These are phyloP conservation scores for Parachlorella kessleri DNA, from an alignment of 139 green algal genomes.

Conservation along the genomic window DNA sequence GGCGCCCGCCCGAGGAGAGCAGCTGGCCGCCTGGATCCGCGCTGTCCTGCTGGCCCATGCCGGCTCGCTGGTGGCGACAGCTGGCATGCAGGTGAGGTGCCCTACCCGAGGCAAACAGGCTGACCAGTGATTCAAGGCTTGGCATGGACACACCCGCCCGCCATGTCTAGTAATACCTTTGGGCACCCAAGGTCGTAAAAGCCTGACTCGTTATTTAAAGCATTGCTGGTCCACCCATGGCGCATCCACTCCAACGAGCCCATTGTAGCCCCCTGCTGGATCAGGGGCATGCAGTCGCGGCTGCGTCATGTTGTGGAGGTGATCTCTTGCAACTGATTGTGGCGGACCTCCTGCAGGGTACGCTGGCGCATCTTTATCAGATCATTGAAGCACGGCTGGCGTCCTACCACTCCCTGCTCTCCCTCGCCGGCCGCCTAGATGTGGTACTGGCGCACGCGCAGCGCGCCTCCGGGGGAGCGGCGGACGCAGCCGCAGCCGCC, in stretches of 20 bases:
- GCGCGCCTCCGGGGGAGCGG: too few relatives aligned
- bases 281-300: not conserved
- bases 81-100: not conserved
- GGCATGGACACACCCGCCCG: too few relatives aligned
- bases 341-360: not conserved
- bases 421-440: slow-evolving; percentile 57
- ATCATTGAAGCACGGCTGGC: slow-evolving; percentile 55
- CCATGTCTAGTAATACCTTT: not conserved
- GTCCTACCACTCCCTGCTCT: slow-evolving; percentile 46
- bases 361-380: slow-evolving; percentile 41
- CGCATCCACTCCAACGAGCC: not conserved
- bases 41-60: slow-evolving; percentile 71
- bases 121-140: too few relatives aligned
- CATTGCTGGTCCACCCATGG: not conserved
- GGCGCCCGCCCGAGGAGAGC: slow-evolving; percentile 48
- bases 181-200: not conserved
- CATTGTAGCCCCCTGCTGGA: not conserved
- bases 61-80: slow-evolving; percentile 64
- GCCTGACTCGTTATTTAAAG: not conserved
- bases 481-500: not conserved
- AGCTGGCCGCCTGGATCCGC: slow-evolving; percentile 72
- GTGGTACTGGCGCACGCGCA: slow-evolving; percentile 49
- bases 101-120: not conserved
- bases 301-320: too few relatives aligned
- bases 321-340: too few relatives aligned